These are phyloP conservation scores for Naematelia encephala DNA, from an alignment of 768 basidiomycete species.

Conservation along the genomic window DNA sequence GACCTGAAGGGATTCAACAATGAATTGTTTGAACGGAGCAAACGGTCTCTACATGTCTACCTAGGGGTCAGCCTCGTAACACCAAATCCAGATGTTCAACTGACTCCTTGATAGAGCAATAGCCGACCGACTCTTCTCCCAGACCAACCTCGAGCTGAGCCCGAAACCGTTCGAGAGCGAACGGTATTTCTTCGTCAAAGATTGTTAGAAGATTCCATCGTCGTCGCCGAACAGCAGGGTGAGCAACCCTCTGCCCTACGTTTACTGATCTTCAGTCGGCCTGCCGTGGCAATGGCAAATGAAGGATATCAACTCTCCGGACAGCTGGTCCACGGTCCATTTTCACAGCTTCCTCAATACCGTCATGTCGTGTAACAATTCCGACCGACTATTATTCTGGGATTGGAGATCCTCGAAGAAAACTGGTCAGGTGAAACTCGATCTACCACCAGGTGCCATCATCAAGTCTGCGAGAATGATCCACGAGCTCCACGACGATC, in stretches of 20 bases:
- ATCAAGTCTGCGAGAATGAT: constrained; percentile 36
- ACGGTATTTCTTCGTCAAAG: constrained; percentile 34
- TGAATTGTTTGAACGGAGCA: constrained; percentile 33
- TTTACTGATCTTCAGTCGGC: constrained; percentile 22
- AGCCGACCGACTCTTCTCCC: background rate
- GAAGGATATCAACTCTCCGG: constrained; percentile 32
- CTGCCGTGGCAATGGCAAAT: constrained; percentile 42
- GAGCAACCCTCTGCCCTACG: constrained; percentile 1
- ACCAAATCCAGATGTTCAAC: background rate
- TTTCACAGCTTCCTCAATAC: constrained; percentile 33
- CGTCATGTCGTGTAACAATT: constrained; percentile 28
- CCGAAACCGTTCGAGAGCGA: constrained; percentile 14
- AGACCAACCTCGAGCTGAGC: constrained; percentile 6
- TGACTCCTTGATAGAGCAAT: background rate
- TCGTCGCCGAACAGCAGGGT: constrained; percentile 43
- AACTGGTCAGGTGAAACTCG: constrained; percentile 21
- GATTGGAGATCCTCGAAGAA: constrained; percentile 32
- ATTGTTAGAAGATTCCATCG: constrained; percentile 38
- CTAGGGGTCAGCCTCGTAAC: constrained; percentile 17
- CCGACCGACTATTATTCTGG: constrained; percentile 15
- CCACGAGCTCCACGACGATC: constrained; percentile 40
- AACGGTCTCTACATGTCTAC: constrained; percentile 29
- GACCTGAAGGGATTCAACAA: constrained; percentile 15
- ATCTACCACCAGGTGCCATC: constrained; percentile 15
- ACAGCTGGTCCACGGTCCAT: constrained; percentile 28